Evolutionary conservation across 495 filamentous ascomycete genomes (phyloP), one percentile per base, ranked within the genome.

Genomic region (Penicillium canariense): DNA sequence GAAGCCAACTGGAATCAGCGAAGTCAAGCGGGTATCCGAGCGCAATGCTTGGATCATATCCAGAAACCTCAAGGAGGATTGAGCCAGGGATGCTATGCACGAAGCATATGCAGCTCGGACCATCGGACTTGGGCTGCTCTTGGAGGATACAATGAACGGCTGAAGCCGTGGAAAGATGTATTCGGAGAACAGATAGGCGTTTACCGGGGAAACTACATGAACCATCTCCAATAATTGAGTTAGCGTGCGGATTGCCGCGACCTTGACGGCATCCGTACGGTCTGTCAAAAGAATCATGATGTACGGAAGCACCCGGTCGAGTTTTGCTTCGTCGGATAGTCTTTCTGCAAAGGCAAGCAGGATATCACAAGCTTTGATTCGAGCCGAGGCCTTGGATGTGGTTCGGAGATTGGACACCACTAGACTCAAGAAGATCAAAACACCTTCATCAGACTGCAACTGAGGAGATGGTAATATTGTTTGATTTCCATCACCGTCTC

Each of bases 261-360:
- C 81, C 55, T 88, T 89, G 22, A 97, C 92, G 44, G 87, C 76
- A 58, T 96, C 89, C 11, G 83, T 81, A 47, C 85, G 81, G 68
- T 99, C 95, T 58, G 84, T 86, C 17, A 97, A 71, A 25, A 97
- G 67, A 23, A 83, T 76, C 68, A 96, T 87, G 20, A 97, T 72
- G 59, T 97, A 96, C 7, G 95, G 95, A 28, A 99, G 78, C 23
- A 97, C 86, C 34, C 95, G 86, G 69, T 99, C 95, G 48, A 99
- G 78, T 64, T 97, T 99, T 10, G 93, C 93, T 63, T 99, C 95
- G 67, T 99, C 95, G 0, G 94, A 94, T 31, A 96, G 68, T 44
- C 87, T 82, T 69, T 97, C 91, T 6, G 91, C 86, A 68, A 97
- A 97, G 14, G 92, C 94, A 17, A 99, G 74, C 60, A 99, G 79